Evolutionary conservation across 371 early-diverging fungal genomes (phyloP), one percentile per base, ranked within the genome.

Genomic region (Zychaea mexicana): DNA sequence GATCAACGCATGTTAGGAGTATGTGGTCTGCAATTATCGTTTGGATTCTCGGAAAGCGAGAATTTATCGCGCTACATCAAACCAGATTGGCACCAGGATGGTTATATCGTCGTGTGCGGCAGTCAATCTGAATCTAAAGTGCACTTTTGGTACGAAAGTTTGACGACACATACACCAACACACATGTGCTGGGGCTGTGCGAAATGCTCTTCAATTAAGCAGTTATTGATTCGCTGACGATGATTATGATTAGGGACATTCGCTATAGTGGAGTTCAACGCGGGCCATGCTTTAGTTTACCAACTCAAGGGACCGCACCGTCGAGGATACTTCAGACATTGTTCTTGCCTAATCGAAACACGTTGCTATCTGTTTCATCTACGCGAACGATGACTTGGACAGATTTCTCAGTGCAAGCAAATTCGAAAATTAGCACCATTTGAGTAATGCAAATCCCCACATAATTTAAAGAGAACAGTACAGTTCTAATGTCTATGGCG

Each of bases 81-180:
- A 9, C 78, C 78, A 1, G 81, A 81, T 62, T 70, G 76, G 68
- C 76, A 77, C 36, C 53, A 65, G 5, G 71, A 77, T 57, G 78
- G 81, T 21, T 77, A 76, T 31, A 74, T 63, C 38, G 71, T 81
- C 0, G 72, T 63, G 24, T 76, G 76, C 42, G 77, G 77, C 9
- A 62, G 69, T 36, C 72, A 73, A 38, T 30, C 56, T 7, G 66
- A 64, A 3, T 30, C 68, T 3, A 74, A 72, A 52, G 52, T 77
- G 2, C 69, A 77, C 32, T 77, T 80, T 46, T 80, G 81, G 81
- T 67, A 73, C 42, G 60, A 6, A 53, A 55, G 45, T 24, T 53
- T 57, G 21, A 10, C 42, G 49, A 52, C 21, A 24, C n/a, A 46
- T 28, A 15, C 24, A 10, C n/a, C n/a, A n/a, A n/a, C n/a, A n/a